phyloP scores from a whole-genome alignment of 179 eudicot species.

The Beta corolliflora region DNA sequence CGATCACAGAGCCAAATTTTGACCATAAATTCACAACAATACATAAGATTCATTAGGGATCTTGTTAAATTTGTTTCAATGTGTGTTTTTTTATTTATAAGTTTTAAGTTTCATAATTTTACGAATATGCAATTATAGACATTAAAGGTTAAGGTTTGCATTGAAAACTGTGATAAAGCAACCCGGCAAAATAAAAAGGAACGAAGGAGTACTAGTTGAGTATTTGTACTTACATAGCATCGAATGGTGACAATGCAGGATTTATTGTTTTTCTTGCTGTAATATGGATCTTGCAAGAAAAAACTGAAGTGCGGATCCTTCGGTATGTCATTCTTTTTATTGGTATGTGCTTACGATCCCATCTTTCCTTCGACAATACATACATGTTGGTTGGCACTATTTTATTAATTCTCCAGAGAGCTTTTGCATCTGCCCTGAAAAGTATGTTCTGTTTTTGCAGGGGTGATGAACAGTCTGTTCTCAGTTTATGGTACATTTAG shows the following conservation, averaged over 20 bases:
- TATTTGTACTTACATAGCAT: background rate
- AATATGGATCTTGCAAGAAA: slow-evolving; percentile 78
- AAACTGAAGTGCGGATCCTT: slow-evolving; percentile 64
- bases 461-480: slow-evolving; percentile 93
- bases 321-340: slow-evolving; percentile 85
- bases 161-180: no score
- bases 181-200: no score
- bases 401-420: no score
- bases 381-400: background rate
- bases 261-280: slow-evolving; percentile 74
- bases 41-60: no score
- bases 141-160: no score
- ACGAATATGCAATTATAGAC: no score
- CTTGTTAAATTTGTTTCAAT: no score
- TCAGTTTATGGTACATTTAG: slow-evolving; percentile 69
- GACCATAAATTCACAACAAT: no score
- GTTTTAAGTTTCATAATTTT: no score
- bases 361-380: slow-evolving; percentile 5
- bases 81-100: no score
- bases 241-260: slow-evolving; percentile 47
- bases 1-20: no score
- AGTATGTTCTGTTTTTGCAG: slow-evolving; percentile 39
- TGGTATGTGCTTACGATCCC: slow-evolving; percentile 52
- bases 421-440: background rate
- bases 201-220: background rate